Conservation (phyloP, 306 rosid species). For the Cucurbita moschata region DNA sequence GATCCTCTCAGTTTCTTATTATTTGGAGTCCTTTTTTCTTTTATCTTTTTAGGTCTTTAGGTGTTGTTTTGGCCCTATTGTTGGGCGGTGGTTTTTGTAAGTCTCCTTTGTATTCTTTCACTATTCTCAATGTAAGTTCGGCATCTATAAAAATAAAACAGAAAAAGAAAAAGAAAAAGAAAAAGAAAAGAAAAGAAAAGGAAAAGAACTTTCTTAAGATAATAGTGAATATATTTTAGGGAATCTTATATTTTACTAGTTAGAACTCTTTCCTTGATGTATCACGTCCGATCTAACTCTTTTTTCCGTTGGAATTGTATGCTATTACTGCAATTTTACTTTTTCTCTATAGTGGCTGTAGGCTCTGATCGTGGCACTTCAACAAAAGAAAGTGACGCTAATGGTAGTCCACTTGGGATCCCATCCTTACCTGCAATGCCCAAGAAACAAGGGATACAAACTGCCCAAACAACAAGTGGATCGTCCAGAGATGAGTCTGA, state of each 20-base stretch:
- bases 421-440: constrained; percentile 29
- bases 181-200: background rate
- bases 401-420: constrained; percentile 16
- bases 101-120: background rate
- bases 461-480: constrained; percentile 37
- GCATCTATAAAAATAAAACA: background rate
- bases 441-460: constrained; percentile 15
- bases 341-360: constrained; percentile 9
- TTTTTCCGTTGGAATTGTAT: background rate
- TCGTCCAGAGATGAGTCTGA: constrained; percentile 47
- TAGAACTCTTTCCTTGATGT: background rate
- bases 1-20: background rate
- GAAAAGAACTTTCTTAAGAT: background rate
- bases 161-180: too few relatives aligned
- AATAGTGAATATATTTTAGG: background rate
- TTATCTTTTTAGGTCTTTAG: background rate
- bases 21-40: background rate
- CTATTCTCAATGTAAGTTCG: background rate
- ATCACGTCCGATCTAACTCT: background rate
- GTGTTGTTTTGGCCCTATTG: background rate
- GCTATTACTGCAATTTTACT: background rate
- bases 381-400: constrained; percentile 19
- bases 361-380: constrained; percentile 14
- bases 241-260: background rate
- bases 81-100: background rate